Percentiles rank a stretch among this genome's conserved stretches.
phyloP scores from a whole-genome alignment of 768 basidiomycete species.

The Leccinum uliginosum region DNA sequence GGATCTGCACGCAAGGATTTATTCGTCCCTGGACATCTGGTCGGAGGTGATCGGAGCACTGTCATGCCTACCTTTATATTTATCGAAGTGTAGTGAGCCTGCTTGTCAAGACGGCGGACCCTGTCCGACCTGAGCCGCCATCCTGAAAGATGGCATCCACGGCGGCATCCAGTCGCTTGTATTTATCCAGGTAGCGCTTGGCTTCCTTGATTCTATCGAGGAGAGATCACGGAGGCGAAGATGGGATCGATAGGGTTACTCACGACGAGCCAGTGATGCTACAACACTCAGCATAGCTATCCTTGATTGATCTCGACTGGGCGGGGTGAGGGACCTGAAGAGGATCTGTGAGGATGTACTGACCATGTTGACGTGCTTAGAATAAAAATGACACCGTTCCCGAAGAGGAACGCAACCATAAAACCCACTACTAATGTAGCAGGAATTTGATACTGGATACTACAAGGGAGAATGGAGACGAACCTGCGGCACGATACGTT shows the following conservation, averaged over 20 bases:
- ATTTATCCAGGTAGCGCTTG: conserved; percentile 61
- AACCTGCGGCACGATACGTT: no score
- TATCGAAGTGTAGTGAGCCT: conserved; percentile 56
- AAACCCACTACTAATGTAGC: no score
- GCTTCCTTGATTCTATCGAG: conserved; percentile 47
- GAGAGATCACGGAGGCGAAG: conserved; percentile 2
- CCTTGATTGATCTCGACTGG: conserved; percentile 32
- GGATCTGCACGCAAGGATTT: conserved; percentile 39
- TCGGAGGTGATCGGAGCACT: conserved; percentile 3
- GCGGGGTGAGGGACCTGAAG: not conserved
- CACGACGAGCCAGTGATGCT: conserved; percentile 68
- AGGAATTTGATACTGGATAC: no score
- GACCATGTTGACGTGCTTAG: conserved; percentile 18
- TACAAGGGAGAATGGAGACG: no score
- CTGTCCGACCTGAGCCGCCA: conserved; percentile 4
- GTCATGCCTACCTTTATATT: conserved; percentile 53
- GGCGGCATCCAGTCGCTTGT: conserved; percentile 68
- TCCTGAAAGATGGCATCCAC: conserved; percentile 71
- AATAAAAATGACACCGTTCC: no score
- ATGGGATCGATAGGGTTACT: conserved; percentile 28
- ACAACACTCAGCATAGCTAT: conserved; percentile 57
- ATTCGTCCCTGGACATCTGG: not conserved
- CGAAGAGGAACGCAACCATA: no score
- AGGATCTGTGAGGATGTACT: conserved; percentile 5
- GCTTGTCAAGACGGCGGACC: conserved; percentile 41